Base-by-base conservation (phyloP, 176 grass and related monocot genomes). In the Zea luxurians region DNA sequence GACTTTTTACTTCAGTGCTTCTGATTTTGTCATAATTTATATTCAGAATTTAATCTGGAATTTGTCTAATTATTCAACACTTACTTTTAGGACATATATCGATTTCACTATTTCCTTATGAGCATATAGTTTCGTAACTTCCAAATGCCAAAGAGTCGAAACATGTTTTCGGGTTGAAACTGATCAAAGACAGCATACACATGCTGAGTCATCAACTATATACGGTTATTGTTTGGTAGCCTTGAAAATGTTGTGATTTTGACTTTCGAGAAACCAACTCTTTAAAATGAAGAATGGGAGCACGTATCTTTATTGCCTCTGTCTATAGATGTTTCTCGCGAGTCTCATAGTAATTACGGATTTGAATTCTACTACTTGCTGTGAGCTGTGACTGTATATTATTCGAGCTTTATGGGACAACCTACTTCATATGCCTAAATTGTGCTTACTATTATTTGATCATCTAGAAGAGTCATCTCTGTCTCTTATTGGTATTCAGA, bases 281-380 rank as follows among this genome's bases (percentile, higher is more conserved):
- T 71, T 54, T 64, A 15, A 74, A 16, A 67, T 83, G 20, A 59
- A 67, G 10, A 70, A 10, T 48, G 38, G 41, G 69, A 57, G 38
- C 5, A 72, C 13, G 44, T n/a, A 63, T 4, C 54, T 63, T 63
- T 36, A 13, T 9, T 8, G 54, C 17, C 54, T 80, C 7, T 81
- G 6, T 52, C 13, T 55, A 44, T 8, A 16, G 58, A 73, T 64
- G 11, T 37, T 72, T 64, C 3, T 40, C 40, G 8, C n/a, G 1
- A 11, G 20, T 37, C 13, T 43, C 40, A 35, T 60, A 46, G 41
- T n/a, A 46, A n/a, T 46, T 18, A 17, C 15, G 42, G 8, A 55
- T 66, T 73, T 27, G 7, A 55, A 5, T 74, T 44, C 37, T 40
- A 52, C 7, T 42, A 61, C 20, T 21, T 61, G 5, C 58, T 34